Evolutionary conservation across 2,329 filamentous ascomycete species (phyloP), one percentile per base, ranked within the genome.

Genomic region (Cryphonectria naterciae): DNA sequence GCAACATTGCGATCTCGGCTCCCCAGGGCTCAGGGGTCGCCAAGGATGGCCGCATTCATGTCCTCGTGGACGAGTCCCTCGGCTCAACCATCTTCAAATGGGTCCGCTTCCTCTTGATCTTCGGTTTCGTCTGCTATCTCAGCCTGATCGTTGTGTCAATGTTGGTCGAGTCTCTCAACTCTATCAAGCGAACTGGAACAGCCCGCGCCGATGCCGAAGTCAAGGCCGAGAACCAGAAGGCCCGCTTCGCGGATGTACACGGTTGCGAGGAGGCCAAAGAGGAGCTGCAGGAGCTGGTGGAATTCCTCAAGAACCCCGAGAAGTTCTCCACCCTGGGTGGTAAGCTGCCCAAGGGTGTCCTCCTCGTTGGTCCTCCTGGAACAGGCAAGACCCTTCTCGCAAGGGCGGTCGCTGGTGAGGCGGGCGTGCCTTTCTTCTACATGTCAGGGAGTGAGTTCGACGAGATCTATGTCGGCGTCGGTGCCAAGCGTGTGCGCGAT

Each of bases 381-480:
- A 99, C 96, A 73, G 96, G 96, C 83, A 99, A 99, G 84, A 99
- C 96, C 17, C 88, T 99, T 56, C 88, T 99, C 73, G 96, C 96
- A 74, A 92, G 96, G 77, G 97, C 96, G 69, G 96, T 99, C 72
- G 96, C 96, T 64, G 96, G 96, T 67, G 96, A 99, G 84, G 95
- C 96, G 68, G 96, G 95, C 69, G 96, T 99, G 25, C 96, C 96
- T 1, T 99, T 99, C 87, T 99, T 98, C 87, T 99, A 98, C 87
- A 98, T 99, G 95, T 99, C 96, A 78, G 96, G 96, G 66, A 97
- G 94, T 71, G 96, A 99, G 80, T 99, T 99, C 79, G 96, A 99
- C 78, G 96, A 99, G 82, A 92, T 99, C 67, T 99, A 98, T 78
- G 97, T 99, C 49, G 96, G 96, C 79, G 96, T 99, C 15, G 80